phyloP scores from a whole-genome alignment of 1,284 basidiomycete genomes.

The Polyporus tsugae region DNA sequence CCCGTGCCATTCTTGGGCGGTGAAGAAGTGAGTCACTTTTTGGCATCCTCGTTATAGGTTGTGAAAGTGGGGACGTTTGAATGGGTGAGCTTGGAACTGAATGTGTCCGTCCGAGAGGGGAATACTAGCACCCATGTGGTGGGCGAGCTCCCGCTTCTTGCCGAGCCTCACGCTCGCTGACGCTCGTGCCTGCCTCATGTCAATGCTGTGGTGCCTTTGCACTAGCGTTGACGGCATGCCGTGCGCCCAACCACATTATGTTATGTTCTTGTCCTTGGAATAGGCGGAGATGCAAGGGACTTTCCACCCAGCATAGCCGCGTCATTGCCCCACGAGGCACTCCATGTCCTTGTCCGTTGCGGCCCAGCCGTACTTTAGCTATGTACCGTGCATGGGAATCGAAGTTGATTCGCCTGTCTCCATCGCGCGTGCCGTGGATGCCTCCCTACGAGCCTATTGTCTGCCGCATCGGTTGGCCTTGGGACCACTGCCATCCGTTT shows the following conservation, averaged over 20 bases:
- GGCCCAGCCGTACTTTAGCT: background rate
- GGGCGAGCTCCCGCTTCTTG: background rate
- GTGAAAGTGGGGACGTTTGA: background rate
- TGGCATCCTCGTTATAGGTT: background rate
- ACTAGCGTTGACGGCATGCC: slow-evolving; percentile 3
- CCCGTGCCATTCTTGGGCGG: background rate
- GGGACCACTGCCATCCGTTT: background rate
- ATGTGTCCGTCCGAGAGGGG: background rate
- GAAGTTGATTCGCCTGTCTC: background rate
- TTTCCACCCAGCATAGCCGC: background rate
- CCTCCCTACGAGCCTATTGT: background rate
- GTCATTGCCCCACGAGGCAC: background rate
- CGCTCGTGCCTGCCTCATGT: slow-evolving; percentile 4
- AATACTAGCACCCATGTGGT: background rate
- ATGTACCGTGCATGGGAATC: background rate
- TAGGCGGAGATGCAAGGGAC: background rate
- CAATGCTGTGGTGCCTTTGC: background rate
- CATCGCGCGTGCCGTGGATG: background rate
- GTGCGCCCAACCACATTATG: slow-evolving; percentile 5
- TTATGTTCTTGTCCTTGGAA: background rate
- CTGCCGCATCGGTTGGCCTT: background rate
- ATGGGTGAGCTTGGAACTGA: background rate
- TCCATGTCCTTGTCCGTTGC: background rate
- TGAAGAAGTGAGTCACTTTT: slow-evolving; percentile 4
- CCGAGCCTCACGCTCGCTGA: background rate